Evolutionary conservation across 2,329 filamentous ascomycete genomes (phyloP).

Genomic region (Neoarthrinium moseri): DNA sequence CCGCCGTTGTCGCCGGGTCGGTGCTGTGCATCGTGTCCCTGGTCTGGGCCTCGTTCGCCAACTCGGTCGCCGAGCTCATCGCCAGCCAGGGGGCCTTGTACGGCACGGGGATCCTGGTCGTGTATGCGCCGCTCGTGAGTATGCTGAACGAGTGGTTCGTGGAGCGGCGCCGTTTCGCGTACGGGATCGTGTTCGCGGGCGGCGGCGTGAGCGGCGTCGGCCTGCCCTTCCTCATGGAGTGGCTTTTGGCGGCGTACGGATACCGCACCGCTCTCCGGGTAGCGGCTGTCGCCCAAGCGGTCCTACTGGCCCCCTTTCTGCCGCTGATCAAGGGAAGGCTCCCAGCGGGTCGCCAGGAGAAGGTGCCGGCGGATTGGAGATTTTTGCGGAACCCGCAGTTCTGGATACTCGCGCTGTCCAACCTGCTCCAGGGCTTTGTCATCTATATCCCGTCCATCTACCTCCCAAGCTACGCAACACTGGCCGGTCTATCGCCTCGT

Average conservation of each 20-base stretch:
- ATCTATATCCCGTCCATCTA: constrained; percentile 38
- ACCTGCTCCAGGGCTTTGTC: constrained; percentile 56
- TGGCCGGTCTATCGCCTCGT: not conserved
- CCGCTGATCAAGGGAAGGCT: constrained; percentile 57
- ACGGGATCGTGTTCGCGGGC: constrained; percentile 63
- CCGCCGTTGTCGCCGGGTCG: constrained; percentile 43
- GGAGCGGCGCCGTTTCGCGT: constrained; percentile 55
- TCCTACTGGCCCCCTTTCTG: constrained; percentile 53
- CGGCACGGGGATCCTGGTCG: constrained; percentile 53
- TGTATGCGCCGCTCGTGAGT: constrained; percentile 44
- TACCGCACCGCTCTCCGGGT: constrained; percentile 53
- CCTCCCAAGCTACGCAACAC: constrained; percentile 2
- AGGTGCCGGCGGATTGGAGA: constrained; percentile 32
- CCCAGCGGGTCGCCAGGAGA: constrained; percentile 37
- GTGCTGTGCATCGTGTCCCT: constrained; percentile 49
- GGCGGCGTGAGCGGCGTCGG: constrained; percentile 50
- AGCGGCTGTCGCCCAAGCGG: constrained; percentile 50
- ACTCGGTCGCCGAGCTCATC: constrained; percentile 53
- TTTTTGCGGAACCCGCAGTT: constrained; percentile 56
- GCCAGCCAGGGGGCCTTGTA: constrained; percentile 61
- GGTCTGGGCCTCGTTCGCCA: constrained; percentile 51
- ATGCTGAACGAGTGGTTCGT: constrained; percentile 61
- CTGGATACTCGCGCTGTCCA: constrained; percentile 56
- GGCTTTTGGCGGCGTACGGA: constrained; percentile 48
- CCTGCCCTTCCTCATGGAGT: constrained; percentile 52